A percentile compares a stretch with the other conserved stretches of the same genome.
Conservation (phyloP, 164 flowering plant genomes). For the Magnolia officinalis region DNA sequence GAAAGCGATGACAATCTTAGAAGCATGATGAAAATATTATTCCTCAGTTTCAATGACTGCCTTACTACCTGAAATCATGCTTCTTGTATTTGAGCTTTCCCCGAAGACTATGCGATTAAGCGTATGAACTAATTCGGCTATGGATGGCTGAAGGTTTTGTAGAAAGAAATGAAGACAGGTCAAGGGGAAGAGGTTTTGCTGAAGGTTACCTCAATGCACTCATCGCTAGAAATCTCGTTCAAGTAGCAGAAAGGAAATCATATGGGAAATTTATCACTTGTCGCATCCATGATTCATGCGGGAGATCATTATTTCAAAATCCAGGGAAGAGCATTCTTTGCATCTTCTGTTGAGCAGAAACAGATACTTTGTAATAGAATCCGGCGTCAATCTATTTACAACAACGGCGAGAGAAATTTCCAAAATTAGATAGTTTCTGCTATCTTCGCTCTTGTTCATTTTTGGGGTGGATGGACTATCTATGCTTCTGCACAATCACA, state of each 20-base stretch:
- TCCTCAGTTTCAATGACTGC: slow-evolving; percentile 17
- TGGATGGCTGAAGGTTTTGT: slow-evolving; percentile 22
- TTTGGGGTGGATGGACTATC: neutral
- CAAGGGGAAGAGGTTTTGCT: slow-evolving; percentile 15
- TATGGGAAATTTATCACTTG: slow-evolving; percentile 7
- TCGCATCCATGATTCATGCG: slow-evolving; percentile 15
- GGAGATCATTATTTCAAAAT: slow-evolving; percentile 5
- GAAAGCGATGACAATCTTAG: neutral
- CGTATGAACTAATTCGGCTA: neutral
- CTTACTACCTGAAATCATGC: slow-evolving; percentile 16
- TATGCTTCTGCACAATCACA: neutral
- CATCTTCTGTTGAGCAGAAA: neutral
- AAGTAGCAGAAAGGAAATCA: slow-evolving; percentile 1
- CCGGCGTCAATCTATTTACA: slow-evolving; percentile 26
- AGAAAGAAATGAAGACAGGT: neutral
- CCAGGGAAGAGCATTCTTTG: slow-evolving; percentile 1
- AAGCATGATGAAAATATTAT: neutral
- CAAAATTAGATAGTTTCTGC: neutral
- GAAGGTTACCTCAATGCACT: slow-evolving; percentile 8
- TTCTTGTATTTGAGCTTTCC: slow-evolving; percentile 15
- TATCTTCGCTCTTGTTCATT: neutral
- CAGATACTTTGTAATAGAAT: slow-evolving; percentile 3
- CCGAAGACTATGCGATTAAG: slow-evolving; percentile 8
- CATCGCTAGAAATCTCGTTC: neutral
- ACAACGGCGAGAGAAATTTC: neutral